A percentile compares a stretch with the other conserved stretches of the same genome.
Evolutionary conservation across 2,329 filamentous ascomycete species (phyloP).

Genomic region (Sphaerulina populicola): DNA sequence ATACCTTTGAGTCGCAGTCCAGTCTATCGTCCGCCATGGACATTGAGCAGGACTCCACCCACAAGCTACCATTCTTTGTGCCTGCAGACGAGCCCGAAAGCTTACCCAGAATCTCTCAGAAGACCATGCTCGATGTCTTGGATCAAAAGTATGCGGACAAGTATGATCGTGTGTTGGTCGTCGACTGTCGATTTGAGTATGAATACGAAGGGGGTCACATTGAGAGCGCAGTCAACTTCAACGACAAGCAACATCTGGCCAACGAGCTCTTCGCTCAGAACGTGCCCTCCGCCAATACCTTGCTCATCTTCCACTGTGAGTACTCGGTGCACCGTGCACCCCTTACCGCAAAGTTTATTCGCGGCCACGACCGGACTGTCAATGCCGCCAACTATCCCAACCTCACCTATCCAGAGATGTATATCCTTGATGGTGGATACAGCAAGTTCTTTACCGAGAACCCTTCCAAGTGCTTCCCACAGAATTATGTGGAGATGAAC

Average conservation of each 20-base stretch:
- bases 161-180: conserved; percentile 75
- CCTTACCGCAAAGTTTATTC: conserved; percentile 89
- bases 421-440: conserved; percentile 94
- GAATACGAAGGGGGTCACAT: conserved; percentile 97
- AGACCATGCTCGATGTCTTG: conserved; percentile 76
- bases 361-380: conserved; percentile 73
- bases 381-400: conserved; percentile 82
- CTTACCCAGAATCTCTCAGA: conserved; percentile 75
- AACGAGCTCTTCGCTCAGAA: conserved; percentile 61
- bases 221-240: conserved; percentile 86
- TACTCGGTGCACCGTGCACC: conserved; percentile 95
- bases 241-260: conserved; percentile 84
- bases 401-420: conserved; percentile 92
- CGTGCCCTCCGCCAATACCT: conserved; percentile 48
- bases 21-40: conserved; percentile 68
- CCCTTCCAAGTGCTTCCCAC: conserved; percentile 74
- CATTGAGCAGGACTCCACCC: conserved; percentile 65
- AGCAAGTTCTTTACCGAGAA: conserved; percentile 82
- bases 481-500: conserved; percentile 95
- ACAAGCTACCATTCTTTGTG: conserved; percentile 74
- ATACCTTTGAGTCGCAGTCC: conserved; percentile 45
- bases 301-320: conserved; percentile 94
- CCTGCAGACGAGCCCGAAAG: conserved; percentile 72
- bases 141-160: conserved; percentile 70
- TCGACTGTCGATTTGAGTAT: conserved; percentile 98